These are phyloP conservation scores for Knufia fluminis DNA, from an alignment of 2,329 filamentous ascomycete genomes.

Conservation along the genomic window DNA sequence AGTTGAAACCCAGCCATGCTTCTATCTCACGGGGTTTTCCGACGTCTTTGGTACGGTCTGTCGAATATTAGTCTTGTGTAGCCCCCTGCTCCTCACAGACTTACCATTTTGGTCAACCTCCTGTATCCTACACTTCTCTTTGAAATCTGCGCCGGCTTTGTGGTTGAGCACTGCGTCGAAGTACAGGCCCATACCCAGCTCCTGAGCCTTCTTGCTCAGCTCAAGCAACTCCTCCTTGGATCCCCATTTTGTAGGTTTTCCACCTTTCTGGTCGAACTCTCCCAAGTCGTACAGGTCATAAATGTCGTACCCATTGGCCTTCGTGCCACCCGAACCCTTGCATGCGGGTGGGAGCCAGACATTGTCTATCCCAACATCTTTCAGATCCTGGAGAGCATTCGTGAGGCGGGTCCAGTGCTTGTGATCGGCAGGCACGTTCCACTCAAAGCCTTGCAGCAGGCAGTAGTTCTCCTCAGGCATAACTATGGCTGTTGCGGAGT, in stretches of 20 bases:
- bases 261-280: constrained; percentile 56
- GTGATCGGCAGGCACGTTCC: constrained; percentile 51
- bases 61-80: not conserved
- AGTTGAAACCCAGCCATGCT: constrained; percentile 55
- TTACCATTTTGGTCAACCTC: constrained; percentile 46
- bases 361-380: constrained; percentile 46
- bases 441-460: constrained; percentile 58
- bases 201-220: constrained; percentile 18
- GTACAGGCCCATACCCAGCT: constrained; percentile 37
- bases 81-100: not conserved
- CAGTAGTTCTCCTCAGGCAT: constrained; percentile 21
- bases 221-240: constrained; percentile 41
- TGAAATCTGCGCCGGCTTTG: constrained; percentile 53
- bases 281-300: constrained; percentile 57
- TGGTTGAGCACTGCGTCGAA: constrained; percentile 62
- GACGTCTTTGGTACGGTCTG: constrained; percentile 47
- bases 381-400: constrained; percentile 41
- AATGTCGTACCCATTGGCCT: constrained; percentile 53
- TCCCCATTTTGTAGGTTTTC: constrained; percentile 52
- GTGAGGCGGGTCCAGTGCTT: constrained; percentile 49
- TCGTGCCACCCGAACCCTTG: constrained; percentile 45
- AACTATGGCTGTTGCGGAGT: not conserved
- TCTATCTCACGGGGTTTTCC: constrained; percentile 51
- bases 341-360: constrained; percentile 56
- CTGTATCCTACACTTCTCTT: constrained; percentile 49